Evolutionary conservation across 345 rosid genomes (phyloP), one percentile per base, ranked within the genome.

Genomic region (Camelina neglecta): DNA sequence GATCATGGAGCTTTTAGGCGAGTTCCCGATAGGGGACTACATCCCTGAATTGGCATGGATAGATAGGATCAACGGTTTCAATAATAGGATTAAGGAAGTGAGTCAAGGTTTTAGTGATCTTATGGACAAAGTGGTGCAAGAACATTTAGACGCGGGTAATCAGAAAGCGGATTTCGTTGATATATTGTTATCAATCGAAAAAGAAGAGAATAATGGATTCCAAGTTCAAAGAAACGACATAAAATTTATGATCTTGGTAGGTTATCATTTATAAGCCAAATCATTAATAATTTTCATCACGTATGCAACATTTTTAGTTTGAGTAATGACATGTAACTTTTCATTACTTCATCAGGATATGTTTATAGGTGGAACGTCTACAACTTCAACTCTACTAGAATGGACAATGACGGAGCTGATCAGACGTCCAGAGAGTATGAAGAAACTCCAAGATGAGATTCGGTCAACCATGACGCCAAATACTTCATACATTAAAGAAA

Each of bases 41-140:
- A 67, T 90, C 38, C 93, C 88, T 6, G 73, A 77, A 74, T 81
- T 87, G 63, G 75, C 76, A 44, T 86, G 89, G 92, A 16, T 85
- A n/a, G 78, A 73, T 41, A 11, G 13, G 48, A 31, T 80, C 1
- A 38, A 61, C 6, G 82, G 82, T 13, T 35, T 72, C 29, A 11
- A 61, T 26, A 45, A 29, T 6, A 75, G 49, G 42, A 13, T 69
- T 3, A 67, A 78, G 11, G 75, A 54, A 54, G 76, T 75, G 24
- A 60, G 50, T 1, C 64, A n/a, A 36, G 72, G 71, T 41, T 49
- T 81, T 1, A 80, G 75, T 31, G 29, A 56, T 4, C 69, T 83
- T 41, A 49, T 78, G 9, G 83, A 75, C 11, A 72, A 60, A 72
- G 62, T 78, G 7, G 45, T 83, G 7, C 55, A 74, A 11, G 73